Percentiles rank a stretch among this genome's conserved stretches.
Evolutionary conservation across 1,284 basidiomycete genomes (phyloP).

Genomic region (Neolentinus lepideus): DNA sequence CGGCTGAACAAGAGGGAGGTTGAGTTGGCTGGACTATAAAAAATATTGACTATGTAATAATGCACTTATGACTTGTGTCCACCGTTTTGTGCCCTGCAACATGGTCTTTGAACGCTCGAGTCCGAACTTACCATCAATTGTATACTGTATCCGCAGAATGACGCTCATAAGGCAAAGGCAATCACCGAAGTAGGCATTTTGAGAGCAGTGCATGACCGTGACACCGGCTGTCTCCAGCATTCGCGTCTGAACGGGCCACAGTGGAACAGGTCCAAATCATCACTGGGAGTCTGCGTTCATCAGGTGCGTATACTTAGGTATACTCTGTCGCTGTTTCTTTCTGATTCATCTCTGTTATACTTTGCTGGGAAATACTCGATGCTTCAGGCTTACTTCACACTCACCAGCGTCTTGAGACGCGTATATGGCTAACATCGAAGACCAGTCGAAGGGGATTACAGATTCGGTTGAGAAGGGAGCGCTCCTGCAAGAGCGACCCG

Average conservation of each 20-base stretch:
- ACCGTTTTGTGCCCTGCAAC: neutral
- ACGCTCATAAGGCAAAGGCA: neutral
- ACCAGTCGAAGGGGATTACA: constrained; percentile 32
- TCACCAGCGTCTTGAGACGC: constrained; percentile 57
- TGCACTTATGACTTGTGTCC: neutral
- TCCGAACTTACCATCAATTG: too few relatives aligned
- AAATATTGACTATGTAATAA: neutral
- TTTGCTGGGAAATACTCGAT: neutral
- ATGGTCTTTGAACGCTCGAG: neutral
- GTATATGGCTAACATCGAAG: constrained; percentile 68
- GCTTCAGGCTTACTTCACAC: neutral
- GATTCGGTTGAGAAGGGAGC: constrained; percentile 38
- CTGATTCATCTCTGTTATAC: neutral
- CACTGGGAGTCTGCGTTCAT: neutral
- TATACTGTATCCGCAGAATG: too few relatives aligned
- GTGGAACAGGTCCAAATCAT: neutral
- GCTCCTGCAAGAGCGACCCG: constrained; percentile 21
- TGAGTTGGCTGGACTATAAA: constrained; percentile 43
- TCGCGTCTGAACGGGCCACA: neutral
- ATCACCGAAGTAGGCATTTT: neutral
- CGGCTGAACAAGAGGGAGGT: constrained; percentile 48
- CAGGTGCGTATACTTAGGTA: neutral
- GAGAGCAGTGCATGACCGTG: neutral
- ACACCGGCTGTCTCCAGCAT: neutral
- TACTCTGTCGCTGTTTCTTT: neutral